Conservation (phyloP, 345 rosid species). For the Aquilaria yunnanensis region DNA sequence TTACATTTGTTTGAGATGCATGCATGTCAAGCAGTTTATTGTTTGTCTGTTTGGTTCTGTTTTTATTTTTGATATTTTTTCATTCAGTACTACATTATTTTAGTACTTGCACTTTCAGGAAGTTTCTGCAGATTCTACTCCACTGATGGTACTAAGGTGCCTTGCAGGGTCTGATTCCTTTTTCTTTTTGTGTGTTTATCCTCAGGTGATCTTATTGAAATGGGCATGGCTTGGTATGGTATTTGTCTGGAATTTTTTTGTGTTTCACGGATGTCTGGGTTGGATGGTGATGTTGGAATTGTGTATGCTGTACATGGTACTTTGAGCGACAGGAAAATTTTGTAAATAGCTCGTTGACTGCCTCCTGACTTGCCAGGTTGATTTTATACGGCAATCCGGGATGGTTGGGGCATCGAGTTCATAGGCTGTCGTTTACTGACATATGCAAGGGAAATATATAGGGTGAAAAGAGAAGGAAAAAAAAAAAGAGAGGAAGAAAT, state of each 20-base stretch:
- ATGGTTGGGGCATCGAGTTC: constrained; percentile 14
- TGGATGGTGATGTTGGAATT: constrained; percentile 10
- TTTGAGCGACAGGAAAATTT: constrained; percentile 9
- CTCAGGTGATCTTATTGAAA: constrained; percentile 21
- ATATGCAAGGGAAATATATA: constrained; percentile 9
- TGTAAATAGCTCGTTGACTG: constrained; percentile 32
- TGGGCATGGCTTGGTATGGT: constrained; percentile 12
- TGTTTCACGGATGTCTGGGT: constrained; percentile 9
- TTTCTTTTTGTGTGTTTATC: neutral
- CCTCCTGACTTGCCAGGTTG: constrained; percentile 9
- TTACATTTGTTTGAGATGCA: neutral
- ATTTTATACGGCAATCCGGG: constrained; percentile 10
- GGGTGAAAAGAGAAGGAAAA: neutral
- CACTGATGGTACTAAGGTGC: neutral
- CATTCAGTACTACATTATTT: no score
- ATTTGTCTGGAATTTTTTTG: constrained; percentile 20
- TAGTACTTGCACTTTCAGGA: neutral
- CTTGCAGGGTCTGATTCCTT: constrained; percentile 8
- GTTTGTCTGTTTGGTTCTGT: no score
- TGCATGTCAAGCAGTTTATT: neutral
- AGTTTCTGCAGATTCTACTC: neutral
- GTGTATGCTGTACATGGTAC: constrained; percentile 15
- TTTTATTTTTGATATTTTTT: no score
- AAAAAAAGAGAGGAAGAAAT: neutral
- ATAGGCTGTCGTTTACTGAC: constrained; percentile 14